Evolutionary conservation across 306 rosid genomes (phyloP).

Genomic region (Alnus rubra): DNA sequence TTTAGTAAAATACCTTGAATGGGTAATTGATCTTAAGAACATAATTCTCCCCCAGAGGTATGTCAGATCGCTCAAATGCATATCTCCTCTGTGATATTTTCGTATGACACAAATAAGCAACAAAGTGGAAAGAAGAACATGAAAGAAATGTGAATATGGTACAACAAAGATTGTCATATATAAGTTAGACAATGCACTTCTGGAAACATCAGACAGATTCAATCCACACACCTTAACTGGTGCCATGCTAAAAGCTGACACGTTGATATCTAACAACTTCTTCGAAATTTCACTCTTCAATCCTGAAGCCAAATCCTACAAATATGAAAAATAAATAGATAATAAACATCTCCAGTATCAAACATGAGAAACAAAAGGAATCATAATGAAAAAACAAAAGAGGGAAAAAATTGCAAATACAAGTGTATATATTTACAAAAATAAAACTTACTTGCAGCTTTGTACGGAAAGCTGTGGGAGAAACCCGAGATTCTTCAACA

Average conservation of each 20-base stretch:
- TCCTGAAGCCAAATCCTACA: constrained; percentile 67
- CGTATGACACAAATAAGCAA: constrained; percentile 20
- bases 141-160: constrained; percentile 8
- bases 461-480: constrained; percentile 56
- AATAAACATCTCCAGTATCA: constrained; percentile 18
- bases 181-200: constrained; percentile 10
- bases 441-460: constrained; percentile 63
- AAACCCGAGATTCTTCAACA: constrained; percentile 54
- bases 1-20: constrained; percentile 64
- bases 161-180: constrained; percentile 17
- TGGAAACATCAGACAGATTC: constrained; percentile 14
- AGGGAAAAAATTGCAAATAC: constrained; percentile 4
- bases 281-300: constrained; percentile 71
- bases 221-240: constrained; percentile 79
- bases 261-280: constrained; percentile 62
- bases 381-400: constrained; percentile 10
- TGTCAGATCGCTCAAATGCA: constrained; percentile 83
- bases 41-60: constrained; percentile 79
- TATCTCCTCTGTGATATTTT: constrained; percentile 69
- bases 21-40: constrained; percentile 87
- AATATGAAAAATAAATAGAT: constrained; percentile 16
- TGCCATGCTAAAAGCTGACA: constrained; percentile 71
- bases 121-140: constrained; percentile 12
- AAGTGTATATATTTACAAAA: constrained; percentile 3
- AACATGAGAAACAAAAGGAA: constrained; percentile 20